Evolutionary conservation across 306 rosid species (phyloP), one percentile per base, ranked within the genome.

Genomic region (Vicia faba): DNA sequence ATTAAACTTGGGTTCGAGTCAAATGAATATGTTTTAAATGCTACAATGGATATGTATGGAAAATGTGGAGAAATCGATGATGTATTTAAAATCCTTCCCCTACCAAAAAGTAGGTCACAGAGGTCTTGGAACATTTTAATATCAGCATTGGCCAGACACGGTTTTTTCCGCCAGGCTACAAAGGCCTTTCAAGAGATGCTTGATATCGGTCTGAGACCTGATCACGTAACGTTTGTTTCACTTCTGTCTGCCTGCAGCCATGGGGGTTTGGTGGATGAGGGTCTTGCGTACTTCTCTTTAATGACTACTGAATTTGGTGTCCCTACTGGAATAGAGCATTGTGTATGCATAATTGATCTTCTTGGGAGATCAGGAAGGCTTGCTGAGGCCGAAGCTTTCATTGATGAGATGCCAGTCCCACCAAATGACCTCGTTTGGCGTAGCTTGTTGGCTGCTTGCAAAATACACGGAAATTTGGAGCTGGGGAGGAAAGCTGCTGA

Each of bases 331-430:
- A 83, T 88, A 65, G 99, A 88, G 71, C 99, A 93, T 68, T 93
- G 95, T 74, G 95, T 83, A 39, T 89, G 96, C 83, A 72, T 93
- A 20, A 78, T 93, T 68, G 97, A 93, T 82, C 99, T 93, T 70
- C 99, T 93, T 49, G 99, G 99, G 53, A 75, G 99, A 64, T 81
- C 96, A 0, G 99, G 99, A 75, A 83, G 86, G 84, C 96, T 93
- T 46, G 62, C 76, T 36, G 97, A 89, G 29, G 99, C 97, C 28
- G 88, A 88, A 79, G 73, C 61, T 7, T 93, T 89, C 57, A 66
- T 93, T 35, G 58, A 78, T 61, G 65, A 76, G 46, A 88, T 93
- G 95, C 76, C 89, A 12, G 76, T 88, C 64, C 83, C 79, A 7
- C 91, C 90, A 10, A 88, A 81, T 48, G 96, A 83, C 63, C 79